Percentiles rank a stretch among this genome's conserved stretches.
phyloP scores from a whole-genome alignment of 306 rosid genomes.

The Castanea crenata region DNA sequence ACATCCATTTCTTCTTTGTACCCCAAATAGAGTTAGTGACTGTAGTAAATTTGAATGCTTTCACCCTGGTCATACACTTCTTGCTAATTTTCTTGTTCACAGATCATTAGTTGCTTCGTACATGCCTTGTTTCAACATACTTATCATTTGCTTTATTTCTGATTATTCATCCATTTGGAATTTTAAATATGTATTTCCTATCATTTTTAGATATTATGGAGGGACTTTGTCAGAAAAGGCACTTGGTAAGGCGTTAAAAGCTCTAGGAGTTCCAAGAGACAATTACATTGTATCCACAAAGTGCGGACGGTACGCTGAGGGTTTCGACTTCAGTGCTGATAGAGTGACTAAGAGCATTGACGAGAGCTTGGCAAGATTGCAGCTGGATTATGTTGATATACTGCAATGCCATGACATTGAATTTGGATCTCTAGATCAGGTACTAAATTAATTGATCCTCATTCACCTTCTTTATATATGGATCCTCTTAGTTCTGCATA shows the following conservation, averaged over 20 bases:
- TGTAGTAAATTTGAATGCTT: background rate
- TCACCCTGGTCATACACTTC: background rate
- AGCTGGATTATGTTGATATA: slow-evolving; percentile 85
- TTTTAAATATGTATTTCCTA: background rate
- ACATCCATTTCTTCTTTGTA: background rate
- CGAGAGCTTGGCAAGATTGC: slow-evolving; percentile 89
- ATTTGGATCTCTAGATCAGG: slow-evolving; percentile 85
- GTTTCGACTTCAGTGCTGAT: slow-evolving; percentile 88
- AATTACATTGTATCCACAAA: slow-evolving; percentile 83
- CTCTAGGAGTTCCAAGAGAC: slow-evolving; percentile 64
- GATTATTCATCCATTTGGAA: background rate
- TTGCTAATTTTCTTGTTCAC: background rate
- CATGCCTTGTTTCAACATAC: background rate
- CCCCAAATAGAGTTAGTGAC: background rate
- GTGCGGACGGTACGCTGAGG: slow-evolving; percentile 80
- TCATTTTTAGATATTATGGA: slow-evolving; percentile 65
- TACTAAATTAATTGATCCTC: background rate
- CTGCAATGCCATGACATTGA: slow-evolving; percentile 95
- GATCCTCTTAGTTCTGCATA: background rate
- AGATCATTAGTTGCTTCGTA: background rate
- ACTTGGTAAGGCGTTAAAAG: slow-evolving; percentile 78
- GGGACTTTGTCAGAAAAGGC: slow-evolving; percentile 77
- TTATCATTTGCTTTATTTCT: background rate
- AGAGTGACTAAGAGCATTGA: slow-evolving; percentile 80
- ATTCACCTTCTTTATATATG: background rate